Base-by-base conservation (phyloP, 2,329 filamentous ascomycete genomes). In the Apiospora phragmitis region DNA sequence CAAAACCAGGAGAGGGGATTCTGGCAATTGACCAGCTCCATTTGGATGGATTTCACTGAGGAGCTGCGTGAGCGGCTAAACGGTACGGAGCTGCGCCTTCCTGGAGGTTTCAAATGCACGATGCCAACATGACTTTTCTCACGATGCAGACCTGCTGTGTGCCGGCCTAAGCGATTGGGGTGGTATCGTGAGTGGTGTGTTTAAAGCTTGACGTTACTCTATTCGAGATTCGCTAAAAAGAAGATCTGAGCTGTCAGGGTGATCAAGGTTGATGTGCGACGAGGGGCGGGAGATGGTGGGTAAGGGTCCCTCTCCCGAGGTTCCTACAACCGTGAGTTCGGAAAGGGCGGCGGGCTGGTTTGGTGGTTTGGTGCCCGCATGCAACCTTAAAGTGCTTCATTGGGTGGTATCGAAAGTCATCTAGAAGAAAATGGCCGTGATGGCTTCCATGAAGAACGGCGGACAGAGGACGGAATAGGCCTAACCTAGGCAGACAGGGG, bases 211-310 rank as follows among this genome's bases (percentile, higher is more conserved):
- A 32, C 32, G 26, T 35, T 59, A 59, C 51, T 59, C 51, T 59
- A 59, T 59, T 59, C 16, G 51, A 35, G 55, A 62, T 38, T 35
- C 32, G 9, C 29, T 8, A n/a, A 6, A n/a, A n/a, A n/a, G 38
- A 38, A n/a, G 55, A 62, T 62, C 55, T 38, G 32, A 62, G 32
- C 55, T 62, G 32, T 38, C 55, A 62, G 55, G 55, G 55, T n/a
- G 51, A 62, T 38, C 55, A 62, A 62, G 9, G 55, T n/a, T 62
- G 55, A 62, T 62, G 55, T 62, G 55, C 55, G 26, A 55, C 49
- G 6, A 26, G 49, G 49, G 26, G 11, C 11, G 49, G 49, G 26
- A 41, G 38, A 41, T 29, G 49, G 49, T 29, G 49, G 24, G 49
- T 5, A 29, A 29, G 51, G 55, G 55, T 12, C 32, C 32, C 29